phyloP scores from a whole-genome alignment of 208 protist species.

The Acanthamoeba lenticulata region DNA sequence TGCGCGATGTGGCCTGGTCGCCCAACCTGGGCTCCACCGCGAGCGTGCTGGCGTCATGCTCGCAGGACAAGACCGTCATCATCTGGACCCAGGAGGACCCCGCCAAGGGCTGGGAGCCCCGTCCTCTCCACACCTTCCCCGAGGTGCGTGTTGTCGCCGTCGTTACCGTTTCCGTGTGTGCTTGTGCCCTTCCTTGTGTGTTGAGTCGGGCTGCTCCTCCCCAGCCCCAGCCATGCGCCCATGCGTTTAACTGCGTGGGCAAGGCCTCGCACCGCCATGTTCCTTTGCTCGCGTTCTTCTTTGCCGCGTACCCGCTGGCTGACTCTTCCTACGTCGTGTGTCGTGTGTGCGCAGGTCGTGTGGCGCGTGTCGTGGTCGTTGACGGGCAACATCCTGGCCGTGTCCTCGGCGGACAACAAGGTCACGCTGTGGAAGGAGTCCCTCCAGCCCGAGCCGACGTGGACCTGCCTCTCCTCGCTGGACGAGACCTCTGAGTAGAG shows the following conservation, averaged over 20 bases:
- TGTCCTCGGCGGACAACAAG: constrained; percentile 87
- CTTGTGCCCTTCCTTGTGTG: not conserved
- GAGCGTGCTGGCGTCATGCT: constrained; percentile 80
- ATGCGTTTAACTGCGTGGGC: not conserved
- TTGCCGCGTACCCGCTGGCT: too few relatives aligned
- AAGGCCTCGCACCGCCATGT: too few relatives aligned
- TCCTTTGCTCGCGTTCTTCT: too few relatives aligned
- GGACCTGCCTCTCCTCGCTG: constrained; percentile 72
- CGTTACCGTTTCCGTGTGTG: too few relatives aligned
- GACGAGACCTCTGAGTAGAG: constrained; percentile 51
- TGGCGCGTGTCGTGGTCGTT: constrained; percentile 90
- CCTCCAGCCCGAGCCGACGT: constrained; percentile 74
- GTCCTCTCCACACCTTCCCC: constrained; percentile 20
- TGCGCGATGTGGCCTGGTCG: constrained; percentile 92
- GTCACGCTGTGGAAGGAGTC: constrained; percentile 85
- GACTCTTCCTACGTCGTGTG: not conserved
- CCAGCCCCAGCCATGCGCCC: constrained; percentile 54
- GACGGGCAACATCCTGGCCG: constrained; percentile 88
- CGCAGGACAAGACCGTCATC: constrained; percentile 80
- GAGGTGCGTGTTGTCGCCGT: not conserved
- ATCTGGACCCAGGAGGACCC: constrained; percentile 78
- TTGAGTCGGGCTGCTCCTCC: too few relatives aligned
- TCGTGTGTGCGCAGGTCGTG: constrained; percentile 73
- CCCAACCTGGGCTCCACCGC: constrained; percentile 85
- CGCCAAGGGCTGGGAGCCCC: constrained; percentile 48